Base-by-base conservation (phyloP, 2,329 filamentous ascomycete genomes). In the Pseudocercospora eumusae region DNA sequence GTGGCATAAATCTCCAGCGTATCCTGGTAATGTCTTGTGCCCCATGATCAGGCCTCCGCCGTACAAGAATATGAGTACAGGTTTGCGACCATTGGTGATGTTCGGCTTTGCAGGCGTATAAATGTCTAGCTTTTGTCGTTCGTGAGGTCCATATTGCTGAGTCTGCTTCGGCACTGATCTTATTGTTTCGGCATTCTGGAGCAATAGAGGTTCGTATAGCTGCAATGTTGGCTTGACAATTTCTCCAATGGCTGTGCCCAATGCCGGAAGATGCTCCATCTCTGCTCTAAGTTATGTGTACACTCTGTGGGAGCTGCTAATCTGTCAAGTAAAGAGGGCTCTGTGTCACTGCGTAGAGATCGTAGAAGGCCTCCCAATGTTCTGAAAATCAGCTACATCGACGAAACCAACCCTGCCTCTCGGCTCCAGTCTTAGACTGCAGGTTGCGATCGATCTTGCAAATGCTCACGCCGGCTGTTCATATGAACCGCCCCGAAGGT, bases 121-220 rank as follows among this genome's bases (percentile, higher is more conserved):
- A 42, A 79, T 58, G 60, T 80, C 78, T 18, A 80, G 71, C 40
- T 74, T 63, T 11, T 79, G 77, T 10, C 78, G 73, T 9, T 71
- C 64, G 33, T 75, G 62, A 2, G 68, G 64, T 3, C 77, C 77
- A 59, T 79, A 79, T 4, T 59, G 62, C 63, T 74, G 67, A 10
- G 75, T 76, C 50, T 74, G 61, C 28, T 64, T 63, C 23, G 40
- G 47, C 11, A 65, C 60, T 9, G 69, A 68, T 8, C 61, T 70
- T 55, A 72, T 71, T 20, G n/a, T 50, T 31, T 57, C 59, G n/a
- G 65, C 64, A 40, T 71, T 71, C 28, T 66, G 59, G 44, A 63
- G 55, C 15, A 71, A 64, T 1, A 71, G 52, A 11, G 68, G 64
- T 8, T 55, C 61, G 56, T 71, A 72, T 8, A 61, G 42, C 56